Evolutionary conservation across 768 basidiomycete genomes (phyloP), one percentile per base, ranked within the genome.

Genomic region (Lentinula detonsa): DNA sequence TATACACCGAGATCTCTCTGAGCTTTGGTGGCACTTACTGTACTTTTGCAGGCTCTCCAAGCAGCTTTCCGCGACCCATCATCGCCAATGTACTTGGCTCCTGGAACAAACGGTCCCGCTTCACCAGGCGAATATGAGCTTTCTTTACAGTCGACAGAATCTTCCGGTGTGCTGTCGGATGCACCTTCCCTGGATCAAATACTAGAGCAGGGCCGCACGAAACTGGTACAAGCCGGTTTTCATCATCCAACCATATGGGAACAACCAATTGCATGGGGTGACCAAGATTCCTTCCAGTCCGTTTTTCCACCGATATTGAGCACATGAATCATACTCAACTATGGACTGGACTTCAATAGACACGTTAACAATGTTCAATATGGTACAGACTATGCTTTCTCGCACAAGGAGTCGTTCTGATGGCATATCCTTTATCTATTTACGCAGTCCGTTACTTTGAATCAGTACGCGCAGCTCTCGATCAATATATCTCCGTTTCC

Each of bases 301-400:
- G 87, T 78, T 18, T 21, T 39, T 37, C 49, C 16, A 13, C 37
- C 37, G 9, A 39, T 39, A 39, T 39, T 13, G 37, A 39, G 1
- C 7, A 62, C 16, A 43, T 15, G 7, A 9, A 7, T 48, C 16
- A 5, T 48, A 28, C 21, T 48, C 21, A 6, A 21, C 21, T 21
- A 18, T 9, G n/a, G 21, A 9, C 9, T 23, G 21, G n/a, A 13
- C 21, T n/a, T 48, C 21, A 49, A 59, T 56, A 91, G 90, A 68
- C 90, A 91, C 65, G 88, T 91, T 23, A 91, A 91, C 65, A 91
- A 91, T 64, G 86, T 84, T 15, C 84, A 82, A 61, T 91, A 91
- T 68, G 73, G 89, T 90, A 65, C 69, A 79, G 71, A 48, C 18
- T 31, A 33, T 62, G 10, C 40, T 40, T 57, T 52, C 35, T 33